Evolutionary conservation across 2,329 filamentous ascomycete species (phyloP), one percentile per base, ranked within the genome.

Genomic region (Colletotrichum tofieldiae): DNA sequence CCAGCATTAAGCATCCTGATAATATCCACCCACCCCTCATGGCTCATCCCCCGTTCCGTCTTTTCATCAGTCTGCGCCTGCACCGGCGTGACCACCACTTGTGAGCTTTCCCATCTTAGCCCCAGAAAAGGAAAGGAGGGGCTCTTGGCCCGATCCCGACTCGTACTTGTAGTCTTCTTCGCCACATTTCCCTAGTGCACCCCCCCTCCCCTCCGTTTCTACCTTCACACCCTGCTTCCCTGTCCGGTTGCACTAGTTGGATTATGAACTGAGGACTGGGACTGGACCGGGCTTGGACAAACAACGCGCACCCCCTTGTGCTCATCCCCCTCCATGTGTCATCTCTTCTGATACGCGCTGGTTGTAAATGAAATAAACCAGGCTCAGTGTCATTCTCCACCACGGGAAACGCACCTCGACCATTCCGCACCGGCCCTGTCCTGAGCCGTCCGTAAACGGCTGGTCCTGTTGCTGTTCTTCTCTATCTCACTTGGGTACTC

Each of bases 311-410:
- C 47, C 47, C 54, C 70, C 65, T 26, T 47, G 70, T 55, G 65
- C 65, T 64, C 65, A 72, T 69, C 70, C 59, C 55, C 56, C 52
- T 63, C 59, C 51, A 69, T 60, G 70, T 72, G 72, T 74, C 73
- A 81, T 83, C 81, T 82, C 79, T 81, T 82, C 82, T 84, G 83
- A 84, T 83, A 84, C 83, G 83, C 81, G 80, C 82, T 80, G 79
- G 77, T 80, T 80, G 78, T 77, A 83, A 84, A 83, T 82, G 76
- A 83, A 83, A 84, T 84, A 82, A 81, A 78, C 78, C 81, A 82
- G 81, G 81, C 77, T 77, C 79, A 78, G 74, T 47, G 79, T 73
- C 77, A 78, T 81, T 80, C 85, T 85, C 84, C 83, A 86, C 84
- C 41, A 81, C 78, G 78, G 77, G 41, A 58, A 62, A 61, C 67